These are phyloP conservation scores for Ustilago lituana DNA, from an alignment of 1,284 basidiomycete genomes.

Conservation along the genomic window DNA sequence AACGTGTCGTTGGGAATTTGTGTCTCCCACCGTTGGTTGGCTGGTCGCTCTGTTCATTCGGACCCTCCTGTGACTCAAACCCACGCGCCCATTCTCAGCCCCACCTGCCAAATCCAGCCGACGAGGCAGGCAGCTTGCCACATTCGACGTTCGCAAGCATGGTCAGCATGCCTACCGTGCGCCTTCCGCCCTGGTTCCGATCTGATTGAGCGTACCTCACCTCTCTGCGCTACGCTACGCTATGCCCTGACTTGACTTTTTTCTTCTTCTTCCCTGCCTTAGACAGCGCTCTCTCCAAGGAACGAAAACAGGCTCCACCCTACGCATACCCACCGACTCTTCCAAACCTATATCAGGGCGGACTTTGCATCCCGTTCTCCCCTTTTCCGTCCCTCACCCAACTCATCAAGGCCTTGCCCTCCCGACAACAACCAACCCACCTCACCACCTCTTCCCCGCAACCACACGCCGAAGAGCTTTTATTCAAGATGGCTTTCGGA, in stretches of 20 bases:
- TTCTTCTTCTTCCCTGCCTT: no score
- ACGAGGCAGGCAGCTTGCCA: no score
- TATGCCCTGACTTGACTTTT: no score
- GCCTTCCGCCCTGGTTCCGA: no score
- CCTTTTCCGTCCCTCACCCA: not conserved
- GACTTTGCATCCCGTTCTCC: not conserved
- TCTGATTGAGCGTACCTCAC: no score
- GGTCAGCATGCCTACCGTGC: no score
- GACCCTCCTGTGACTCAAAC: slow-evolving; percentile 4
- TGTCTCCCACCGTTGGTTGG: slow-evolving; percentile 24
- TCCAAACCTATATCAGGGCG: slow-evolving; percentile 27
- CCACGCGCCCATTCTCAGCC: not conserved
- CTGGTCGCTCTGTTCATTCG: no score
- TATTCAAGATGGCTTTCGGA: slow-evolving; percentile 57
- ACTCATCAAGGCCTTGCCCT: slow-evolving; percentile 1
- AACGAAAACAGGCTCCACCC: not conserved
- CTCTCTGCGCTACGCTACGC: no score
- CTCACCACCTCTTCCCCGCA: not conserved
- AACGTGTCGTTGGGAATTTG: slow-evolving; percentile 31
- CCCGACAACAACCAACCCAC: slow-evolving; percentile 2
- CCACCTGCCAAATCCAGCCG: not conserved
- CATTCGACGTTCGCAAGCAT: no score
- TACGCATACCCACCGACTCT: slow-evolving; percentile 4
- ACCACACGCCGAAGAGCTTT: slow-evolving; percentile 5
- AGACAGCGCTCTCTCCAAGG: no score